phyloP scores from a whole-genome alignment of 805 yeast species.

The Cyberlindnera veronae region DNA sequence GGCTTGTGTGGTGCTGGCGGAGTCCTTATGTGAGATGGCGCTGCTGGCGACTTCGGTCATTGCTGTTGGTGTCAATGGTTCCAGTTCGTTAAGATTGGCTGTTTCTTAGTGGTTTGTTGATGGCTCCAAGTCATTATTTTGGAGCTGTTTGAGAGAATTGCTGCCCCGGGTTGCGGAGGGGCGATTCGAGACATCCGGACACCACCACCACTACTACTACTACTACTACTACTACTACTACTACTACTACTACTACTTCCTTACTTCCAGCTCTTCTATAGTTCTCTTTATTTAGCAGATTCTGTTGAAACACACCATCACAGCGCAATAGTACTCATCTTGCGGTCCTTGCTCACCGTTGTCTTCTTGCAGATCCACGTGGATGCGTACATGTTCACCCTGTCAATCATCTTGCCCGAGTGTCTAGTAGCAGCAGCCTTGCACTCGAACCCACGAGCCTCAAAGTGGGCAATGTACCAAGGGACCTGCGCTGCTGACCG shows the following conservation, averaged over 20 bases:
- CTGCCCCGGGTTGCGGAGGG: too few species aligned
- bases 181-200: too few species aligned
- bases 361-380: constrained; percentile 78
- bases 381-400: constrained; percentile 85
- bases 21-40: constrained; percentile 5
- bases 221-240: too few species aligned
- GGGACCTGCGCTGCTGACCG: constrained; percentile 73
- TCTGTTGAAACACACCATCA: too few species aligned
- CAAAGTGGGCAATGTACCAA: constrained; percentile 74
- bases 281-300: background rate
- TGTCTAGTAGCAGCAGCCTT: constrained; percentile 66
- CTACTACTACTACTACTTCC: too few species aligned
- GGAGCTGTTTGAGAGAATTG: too few species aligned
- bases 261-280: background rate
- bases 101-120: background rate
- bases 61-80: background rate
- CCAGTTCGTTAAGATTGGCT: too few species aligned
- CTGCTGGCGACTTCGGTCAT: constrained; percentile 11
- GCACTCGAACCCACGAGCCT: constrained; percentile 62
- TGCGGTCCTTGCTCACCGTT: constrained; percentile 4
- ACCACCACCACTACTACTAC: too few species aligned
- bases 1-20: background rate
- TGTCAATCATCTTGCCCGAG: constrained; percentile 64
- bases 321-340: constrained; percentile 27
- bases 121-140: too few species aligned